A percentile compares a stretch with the other conserved stretches of the same genome.
These are phyloP conservation scores for Pestalotiopsis sp. DNA, from an alignment of 2,329 filamentous ascomycete species.

Conservation along the genomic window DNA sequence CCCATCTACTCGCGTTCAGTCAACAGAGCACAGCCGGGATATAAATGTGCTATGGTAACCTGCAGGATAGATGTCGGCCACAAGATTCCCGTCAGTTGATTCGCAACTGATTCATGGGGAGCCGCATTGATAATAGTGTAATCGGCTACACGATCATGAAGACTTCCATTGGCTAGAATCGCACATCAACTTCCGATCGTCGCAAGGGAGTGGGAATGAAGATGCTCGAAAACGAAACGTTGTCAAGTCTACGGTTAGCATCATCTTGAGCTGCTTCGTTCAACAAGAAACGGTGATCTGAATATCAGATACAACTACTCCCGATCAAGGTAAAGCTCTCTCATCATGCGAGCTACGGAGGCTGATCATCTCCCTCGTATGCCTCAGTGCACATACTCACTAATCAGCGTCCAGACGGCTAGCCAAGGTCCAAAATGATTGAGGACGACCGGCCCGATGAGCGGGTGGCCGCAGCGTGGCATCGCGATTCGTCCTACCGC, in stretches of 20 bases:
- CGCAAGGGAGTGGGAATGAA: not conserved
- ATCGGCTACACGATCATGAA: not conserved
- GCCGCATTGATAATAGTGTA: not conserved
- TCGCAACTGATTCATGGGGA: not conserved
- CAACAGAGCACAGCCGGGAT: not conserved
- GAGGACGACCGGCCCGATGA: slow-evolving; percentile 5
- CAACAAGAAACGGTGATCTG: too few relatives aligned
- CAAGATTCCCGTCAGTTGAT: not conserved
- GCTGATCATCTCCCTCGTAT: not conserved
- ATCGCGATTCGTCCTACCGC: not conserved
- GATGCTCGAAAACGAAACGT: not conserved
- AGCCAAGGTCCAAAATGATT: not conserved
- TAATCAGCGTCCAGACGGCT: not conserved
- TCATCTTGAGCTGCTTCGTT: not conserved
- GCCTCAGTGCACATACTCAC: not conserved
- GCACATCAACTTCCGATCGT: too few relatives aligned
- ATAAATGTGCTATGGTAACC: not conserved
- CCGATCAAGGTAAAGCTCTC: too few relatives aligned
- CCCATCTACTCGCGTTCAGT: not conserved
- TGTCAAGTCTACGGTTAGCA: not conserved
- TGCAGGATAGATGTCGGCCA: not conserved
- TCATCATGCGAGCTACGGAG: not conserved
- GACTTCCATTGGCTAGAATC: too few relatives aligned
- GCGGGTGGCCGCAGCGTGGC: slow-evolving; percentile 1
- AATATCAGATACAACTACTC: too few relatives aligned